phyloP scores from a whole-genome alignment of 371 early-diverging fungal genomes.

The Rhizopus sp. region DNA sequence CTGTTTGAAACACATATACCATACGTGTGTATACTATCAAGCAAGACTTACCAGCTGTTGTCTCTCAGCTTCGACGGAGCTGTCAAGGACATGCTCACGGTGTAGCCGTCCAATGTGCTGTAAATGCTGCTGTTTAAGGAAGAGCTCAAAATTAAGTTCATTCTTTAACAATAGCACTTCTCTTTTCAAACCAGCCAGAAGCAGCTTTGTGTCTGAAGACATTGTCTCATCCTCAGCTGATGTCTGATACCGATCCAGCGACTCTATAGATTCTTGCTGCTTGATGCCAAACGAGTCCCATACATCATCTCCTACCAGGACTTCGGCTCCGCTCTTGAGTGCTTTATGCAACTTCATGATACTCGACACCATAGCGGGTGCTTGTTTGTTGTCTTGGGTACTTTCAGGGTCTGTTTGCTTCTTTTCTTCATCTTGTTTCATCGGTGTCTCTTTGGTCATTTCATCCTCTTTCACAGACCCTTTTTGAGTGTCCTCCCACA shows the following conservation, averaged over 20 bases:
- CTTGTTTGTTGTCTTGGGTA: slow-evolving; percentile 5
- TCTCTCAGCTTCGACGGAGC: slow-evolving; percentile 64
- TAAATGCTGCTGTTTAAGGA: slow-evolving; percentile 67
- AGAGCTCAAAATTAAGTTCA: slow-evolving; percentile 68
- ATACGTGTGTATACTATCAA: neutral
- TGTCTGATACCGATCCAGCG: neutral
- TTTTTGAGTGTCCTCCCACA: slow-evolving; percentile 27
- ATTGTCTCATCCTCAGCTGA: slow-evolving; percentile 3
- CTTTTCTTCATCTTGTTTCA: slow-evolving; percentile 2
- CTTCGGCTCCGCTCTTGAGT: slow-evolving; percentile 53
- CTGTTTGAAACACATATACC: too few relatives aligned
- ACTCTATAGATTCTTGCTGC: neutral
- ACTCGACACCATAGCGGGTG: slow-evolving; percentile 33
- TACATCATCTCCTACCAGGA: slow-evolving; percentile 53
- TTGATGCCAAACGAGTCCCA: slow-evolving; percentile 37
- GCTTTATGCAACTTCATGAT: slow-evolving; percentile 51
- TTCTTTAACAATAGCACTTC: slow-evolving; percentile 62
- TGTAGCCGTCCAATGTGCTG: slow-evolving; percentile 69
- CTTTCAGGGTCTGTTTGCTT: neutral
- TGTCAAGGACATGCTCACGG: slow-evolving; percentile 65
- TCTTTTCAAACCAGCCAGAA: slow-evolving; percentile 54
- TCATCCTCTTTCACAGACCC: slow-evolving; percentile 6
- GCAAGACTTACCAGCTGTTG: slow-evolving; percentile 48
- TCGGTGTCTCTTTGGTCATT: neutral
- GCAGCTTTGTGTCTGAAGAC: slow-evolving; percentile 33